These are phyloP conservation scores for Cenchrus americanus DNA, from an alignment of 176 grass and related monocot genomes.

Conservation along the genomic window DNA sequence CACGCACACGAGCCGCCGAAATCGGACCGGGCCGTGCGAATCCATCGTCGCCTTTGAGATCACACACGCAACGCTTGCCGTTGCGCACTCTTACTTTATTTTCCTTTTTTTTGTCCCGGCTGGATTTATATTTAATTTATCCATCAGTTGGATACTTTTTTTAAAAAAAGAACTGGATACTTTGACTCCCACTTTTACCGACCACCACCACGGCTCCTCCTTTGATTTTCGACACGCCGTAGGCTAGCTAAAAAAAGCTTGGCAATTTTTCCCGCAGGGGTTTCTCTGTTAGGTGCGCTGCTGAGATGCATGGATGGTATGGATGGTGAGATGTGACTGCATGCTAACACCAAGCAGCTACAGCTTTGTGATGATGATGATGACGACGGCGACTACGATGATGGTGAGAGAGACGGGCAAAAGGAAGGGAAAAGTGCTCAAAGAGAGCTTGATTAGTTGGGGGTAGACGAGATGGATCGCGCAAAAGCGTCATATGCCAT, in stretches of 20 bases:
- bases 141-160: too few species aligned
- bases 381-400: not conserved
- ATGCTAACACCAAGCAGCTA: not conserved
- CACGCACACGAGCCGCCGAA: conserved; percentile 16
- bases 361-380: conserved; percentile 7
- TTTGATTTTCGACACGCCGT: not conserved
- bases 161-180: too few species aligned
- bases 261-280: not conserved
- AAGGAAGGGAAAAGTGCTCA: not conserved
- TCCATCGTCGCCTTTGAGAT: too few species aligned
- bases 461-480: conserved; percentile 14
- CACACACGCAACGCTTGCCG: not conserved
- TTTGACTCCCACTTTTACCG: conserved; percentile 23
- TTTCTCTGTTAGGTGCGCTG: not conserved
- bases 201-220: not conserved
- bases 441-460: conserved; percentile 32
- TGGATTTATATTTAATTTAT: not conserved
- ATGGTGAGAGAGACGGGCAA: not conserved
- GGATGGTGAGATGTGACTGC: not conserved
- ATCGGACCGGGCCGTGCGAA: conserved; percentile 3
- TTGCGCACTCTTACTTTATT: not conserved
- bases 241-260: not conserved
- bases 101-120: not conserved
- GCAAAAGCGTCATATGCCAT: conserved; percentile 32
- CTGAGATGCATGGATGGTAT: not conserved